Evolutionary conservation across 192 early-diverging fungal species (phyloP).

Genomic region (Podila minutissima): DNA sequence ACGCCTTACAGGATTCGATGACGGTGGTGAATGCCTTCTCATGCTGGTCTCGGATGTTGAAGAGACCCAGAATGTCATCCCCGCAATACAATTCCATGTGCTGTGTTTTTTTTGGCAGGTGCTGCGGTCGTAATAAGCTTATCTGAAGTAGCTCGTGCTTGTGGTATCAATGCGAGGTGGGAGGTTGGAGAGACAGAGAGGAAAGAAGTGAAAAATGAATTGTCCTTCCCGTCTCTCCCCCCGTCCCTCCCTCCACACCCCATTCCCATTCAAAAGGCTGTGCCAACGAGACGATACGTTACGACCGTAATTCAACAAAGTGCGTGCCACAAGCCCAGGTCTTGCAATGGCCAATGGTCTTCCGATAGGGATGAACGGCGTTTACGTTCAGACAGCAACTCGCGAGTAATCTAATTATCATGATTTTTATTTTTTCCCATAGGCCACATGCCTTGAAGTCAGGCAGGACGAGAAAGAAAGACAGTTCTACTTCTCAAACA

Average conservation of each 20-base stretch:
- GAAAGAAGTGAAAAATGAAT: background rate
- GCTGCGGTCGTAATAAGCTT: background rate
- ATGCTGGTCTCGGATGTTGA: constrained; percentile 54
- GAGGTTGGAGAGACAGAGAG: background rate
- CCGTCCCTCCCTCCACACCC: no score
- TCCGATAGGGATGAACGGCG: no score
- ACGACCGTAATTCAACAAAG: no score
- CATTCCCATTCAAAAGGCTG: background rate
- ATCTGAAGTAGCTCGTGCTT: no score
- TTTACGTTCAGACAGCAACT: no score
- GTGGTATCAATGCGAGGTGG: background rate
- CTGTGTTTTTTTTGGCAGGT: background rate
- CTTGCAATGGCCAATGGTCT: no score
- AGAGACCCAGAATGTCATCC: constrained; percentile 48
- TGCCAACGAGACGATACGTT: background rate
- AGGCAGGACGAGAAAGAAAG: constrained; percentile 1
- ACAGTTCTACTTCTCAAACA: constrained; percentile 31
- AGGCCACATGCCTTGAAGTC: background rate
- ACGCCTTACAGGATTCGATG: constrained; percentile 59
- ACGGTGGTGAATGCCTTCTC: constrained; percentile 59
- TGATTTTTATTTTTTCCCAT: background rate
- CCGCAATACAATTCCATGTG: constrained; percentile 33
- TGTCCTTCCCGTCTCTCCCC: background rate
- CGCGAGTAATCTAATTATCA: background rate
- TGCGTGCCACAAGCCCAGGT: no score